Conservation (phyloP, 2,329 filamentous ascomycete genomes). For the Didymellaceae sp. region DNA sequence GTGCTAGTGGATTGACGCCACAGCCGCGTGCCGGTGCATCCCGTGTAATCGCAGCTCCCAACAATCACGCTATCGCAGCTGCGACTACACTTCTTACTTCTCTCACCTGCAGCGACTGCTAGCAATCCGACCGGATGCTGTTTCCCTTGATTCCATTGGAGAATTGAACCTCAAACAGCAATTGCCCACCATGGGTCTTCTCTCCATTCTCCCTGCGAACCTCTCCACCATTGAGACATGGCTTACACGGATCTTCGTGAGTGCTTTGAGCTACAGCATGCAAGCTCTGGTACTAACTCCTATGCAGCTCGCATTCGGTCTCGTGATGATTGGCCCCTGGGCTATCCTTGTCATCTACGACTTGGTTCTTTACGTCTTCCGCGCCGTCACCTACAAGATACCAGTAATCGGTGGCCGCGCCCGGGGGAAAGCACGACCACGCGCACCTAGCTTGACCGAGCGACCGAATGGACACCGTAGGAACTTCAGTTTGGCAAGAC, state of each 20-base stretch:
- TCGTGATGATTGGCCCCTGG: slow-evolving; percentile 68
- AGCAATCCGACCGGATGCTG: background rate
- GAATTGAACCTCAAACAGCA: background rate
- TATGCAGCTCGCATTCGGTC: slow-evolving; percentile 41
- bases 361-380: slow-evolving; percentile 66
- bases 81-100: background rate
- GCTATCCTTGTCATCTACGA: slow-evolving; percentile 68
- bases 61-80: slow-evolving; percentile 5
- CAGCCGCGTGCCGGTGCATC: slow-evolving; percentile 7
- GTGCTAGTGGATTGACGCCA: slow-evolving; percentile 22
- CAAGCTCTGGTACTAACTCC: background rate
- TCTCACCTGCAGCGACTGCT: background rate
- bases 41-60: slow-evolving; percentile 1
- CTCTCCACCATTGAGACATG: slow-evolving; percentile 66
- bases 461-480: slow-evolving; percentile 59
- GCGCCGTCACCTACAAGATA: slow-evolving; percentile 64
- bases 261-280: slow-evolving; percentile 25
- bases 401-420: slow-evolving; percentile 67
- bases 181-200: slow-evolving; percentile 62
- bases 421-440: slow-evolving; percentile 63
- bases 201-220: slow-evolving; percentile 67
- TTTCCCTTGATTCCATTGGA: no score
- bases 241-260: slow-evolving; percentile 68
- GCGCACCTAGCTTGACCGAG: slow-evolving; percentile 67
- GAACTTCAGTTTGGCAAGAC: slow-evolving; percentile 52